Evolutionary conservation across 108 stramenopile species (phyloP).

Genomic region (Nitzschia palea): DNA sequence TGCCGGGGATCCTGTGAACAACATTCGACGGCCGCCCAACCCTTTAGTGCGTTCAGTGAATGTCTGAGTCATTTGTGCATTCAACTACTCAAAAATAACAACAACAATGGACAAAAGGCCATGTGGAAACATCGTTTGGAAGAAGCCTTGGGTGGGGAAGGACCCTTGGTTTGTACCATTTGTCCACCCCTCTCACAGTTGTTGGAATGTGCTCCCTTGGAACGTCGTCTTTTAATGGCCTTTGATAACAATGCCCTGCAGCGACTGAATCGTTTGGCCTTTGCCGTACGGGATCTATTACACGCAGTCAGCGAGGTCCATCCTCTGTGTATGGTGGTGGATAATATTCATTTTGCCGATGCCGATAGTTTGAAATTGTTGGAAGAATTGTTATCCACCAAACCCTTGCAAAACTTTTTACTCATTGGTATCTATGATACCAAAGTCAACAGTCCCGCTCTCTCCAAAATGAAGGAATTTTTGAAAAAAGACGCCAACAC

Average conservation of each 20-base stretch:
- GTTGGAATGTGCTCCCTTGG: conserved; percentile 1
- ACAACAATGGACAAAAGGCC: not conserved
- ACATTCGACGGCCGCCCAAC: not conserved
- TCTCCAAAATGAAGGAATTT: not conserved
- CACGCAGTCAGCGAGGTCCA: conserved; percentile 20
- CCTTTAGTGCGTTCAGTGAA: conserved; percentile 14
- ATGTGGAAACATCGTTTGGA: conserved; percentile 23
- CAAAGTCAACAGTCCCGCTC: not conserved
- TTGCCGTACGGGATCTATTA: conserved; percentile 29
- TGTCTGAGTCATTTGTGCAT: conserved; percentile 17
- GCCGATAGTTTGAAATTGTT: conserved; percentile 7
- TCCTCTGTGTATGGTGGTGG: conserved; percentile 22
- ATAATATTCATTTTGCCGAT: conserved; percentile 26
- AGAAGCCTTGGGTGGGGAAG: conserved; percentile 31
- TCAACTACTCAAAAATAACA: not conserved
- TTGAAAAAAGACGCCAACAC: not conserved
- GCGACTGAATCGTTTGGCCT: conserved; percentile 12
- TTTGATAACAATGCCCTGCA: conserved; percentile 28
- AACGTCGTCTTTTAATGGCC: not conserved
- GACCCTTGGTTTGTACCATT: conserved; percentile 14
- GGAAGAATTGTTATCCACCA: conserved; percentile 1
- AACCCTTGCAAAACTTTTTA: conserved; percentile 15
- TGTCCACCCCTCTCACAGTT: not conserved
- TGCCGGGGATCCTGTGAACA: conserved; percentile 14
- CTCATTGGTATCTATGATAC: conserved; percentile 15